A percentile compares a stretch with the other conserved stretches of the same genome.
These are phyloP conservation scores for Exophiala xenobiotica DNA, from an alignment of 2,329 filamentous ascomycete species.

Conservation along the genomic window DNA sequence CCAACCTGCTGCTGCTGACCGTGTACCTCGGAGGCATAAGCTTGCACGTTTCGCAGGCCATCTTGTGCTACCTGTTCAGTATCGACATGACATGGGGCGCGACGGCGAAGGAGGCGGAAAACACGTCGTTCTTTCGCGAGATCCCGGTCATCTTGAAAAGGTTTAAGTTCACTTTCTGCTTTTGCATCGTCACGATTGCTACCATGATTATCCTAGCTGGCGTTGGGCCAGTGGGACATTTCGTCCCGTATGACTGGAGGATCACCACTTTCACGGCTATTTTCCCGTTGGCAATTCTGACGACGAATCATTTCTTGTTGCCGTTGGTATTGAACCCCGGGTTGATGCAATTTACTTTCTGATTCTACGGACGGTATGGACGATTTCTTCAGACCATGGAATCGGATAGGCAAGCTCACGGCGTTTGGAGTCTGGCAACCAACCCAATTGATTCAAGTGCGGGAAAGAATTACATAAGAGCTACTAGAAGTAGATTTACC, in stretches of 20 bases:
- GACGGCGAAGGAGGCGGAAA: conserved; percentile 70
- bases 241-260: conserved; percentile 53
- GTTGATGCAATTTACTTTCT: conserved; percentile 32
- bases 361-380: no score
- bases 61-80: conserved; percentile 79
- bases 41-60: conserved; percentile 75
- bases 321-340: conserved; percentile 34
- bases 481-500: no score
- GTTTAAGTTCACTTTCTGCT: conserved; percentile 62
- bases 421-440: no score
- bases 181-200: conserved; percentile 45
- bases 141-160: conserved; percentile 74
- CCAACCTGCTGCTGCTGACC: conserved; percentile 62
- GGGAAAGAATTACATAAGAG: no score
- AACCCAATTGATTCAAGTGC: no score
- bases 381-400: no score
- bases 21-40: conserved; percentile 84
- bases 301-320: conserved; percentile 39
- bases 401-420: no score
- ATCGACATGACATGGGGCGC: conserved; percentile 85
- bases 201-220: conserved; percentile 52
- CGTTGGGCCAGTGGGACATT: conserved; percentile 32
- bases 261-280: conserved; percentile 61
- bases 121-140: conserved; percentile 82
- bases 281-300: conserved; percentile 55